A percentile compares a stretch with the other conserved stretches of the same genome.
Conservation (phyloP, 75 land plant genomes). For the Picea glauca region DNA sequence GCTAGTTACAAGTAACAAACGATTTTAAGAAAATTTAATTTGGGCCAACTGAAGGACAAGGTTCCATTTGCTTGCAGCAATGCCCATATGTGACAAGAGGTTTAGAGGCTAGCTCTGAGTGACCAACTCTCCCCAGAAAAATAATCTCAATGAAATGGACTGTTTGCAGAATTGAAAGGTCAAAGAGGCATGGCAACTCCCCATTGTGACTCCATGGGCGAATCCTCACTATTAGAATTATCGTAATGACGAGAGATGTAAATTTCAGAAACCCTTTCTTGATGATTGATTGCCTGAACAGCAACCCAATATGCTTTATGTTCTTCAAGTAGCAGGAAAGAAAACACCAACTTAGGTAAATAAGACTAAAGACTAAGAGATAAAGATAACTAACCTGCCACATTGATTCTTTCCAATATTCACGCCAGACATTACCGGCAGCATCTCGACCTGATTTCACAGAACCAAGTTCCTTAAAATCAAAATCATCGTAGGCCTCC, state of each 20-base stretch:
- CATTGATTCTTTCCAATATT: constrained; percentile 96
- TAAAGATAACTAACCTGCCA: constrained; percentile 67
- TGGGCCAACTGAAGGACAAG: too few species aligned
- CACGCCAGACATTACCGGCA: constrained; percentile 92
- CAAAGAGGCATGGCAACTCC: neutral
- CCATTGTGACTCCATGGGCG: neutral
- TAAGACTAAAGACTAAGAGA: neutral
- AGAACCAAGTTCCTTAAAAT: constrained; percentile 94
- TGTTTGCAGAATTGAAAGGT: neutral
- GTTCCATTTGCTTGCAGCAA: too few species aligned
- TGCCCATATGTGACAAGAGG: neutral
- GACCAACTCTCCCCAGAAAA: neutral
- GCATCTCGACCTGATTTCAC: constrained; percentile 98
- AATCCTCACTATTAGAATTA: neutral
- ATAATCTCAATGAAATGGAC: neutral
- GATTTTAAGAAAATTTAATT: too few species aligned
- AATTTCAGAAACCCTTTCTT: neutral
- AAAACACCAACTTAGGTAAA: neutral
- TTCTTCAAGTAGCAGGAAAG: neutral
- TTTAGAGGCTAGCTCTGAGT: neutral
- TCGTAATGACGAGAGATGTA: neutral
- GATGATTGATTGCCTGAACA: neutral
- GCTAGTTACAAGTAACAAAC: too few species aligned
- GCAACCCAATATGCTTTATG: neutral
- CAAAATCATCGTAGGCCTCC: constrained; percentile 92